Percentiles rank a stretch among this genome's conserved stretches.
Evolutionary conservation across 2,329 filamentous ascomycete species (phyloP).

Genomic region (Colletotrichum sp.): DNA sequence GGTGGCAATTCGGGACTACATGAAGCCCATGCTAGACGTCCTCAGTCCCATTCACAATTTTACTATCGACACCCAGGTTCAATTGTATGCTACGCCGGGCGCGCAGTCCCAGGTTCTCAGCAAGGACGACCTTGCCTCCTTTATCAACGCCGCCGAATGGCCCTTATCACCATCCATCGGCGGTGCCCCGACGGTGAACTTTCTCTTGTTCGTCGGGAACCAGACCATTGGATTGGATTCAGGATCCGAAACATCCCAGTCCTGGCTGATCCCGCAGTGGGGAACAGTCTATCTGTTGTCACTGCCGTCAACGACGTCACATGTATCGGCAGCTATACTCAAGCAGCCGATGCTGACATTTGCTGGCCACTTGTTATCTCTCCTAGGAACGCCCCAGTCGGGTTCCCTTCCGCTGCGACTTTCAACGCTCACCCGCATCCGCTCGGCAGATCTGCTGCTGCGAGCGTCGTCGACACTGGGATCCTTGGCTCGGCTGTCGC

Average conservation of each 20-base stretch:
- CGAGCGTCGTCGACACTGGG: conserved; percentile 93
- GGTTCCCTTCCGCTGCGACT: conserved; percentile 87
- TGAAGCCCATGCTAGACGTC: conserved; percentile 80
- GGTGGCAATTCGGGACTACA: conserved; percentile 77
- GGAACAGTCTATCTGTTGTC: conserved; percentile 71
- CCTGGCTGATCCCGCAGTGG: conserved; percentile 97
- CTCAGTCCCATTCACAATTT: conserved; percentile 90
- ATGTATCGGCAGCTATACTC: conserved; percentile 70
- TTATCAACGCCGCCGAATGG: conserved; percentile 98
- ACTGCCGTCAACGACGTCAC: conserved; percentile 44
- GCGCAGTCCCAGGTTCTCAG: conserved; percentile 69
- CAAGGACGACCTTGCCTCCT: conserved; percentile 88
- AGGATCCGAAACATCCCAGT: conserved; percentile 57
- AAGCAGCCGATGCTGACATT: conserved; percentile 87
- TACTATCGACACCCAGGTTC: conserved; percentile 94
- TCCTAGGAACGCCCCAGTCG: conserved; percentile 82
- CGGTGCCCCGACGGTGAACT: conserved; percentile 92
- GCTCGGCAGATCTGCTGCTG: conserved; percentile 82
- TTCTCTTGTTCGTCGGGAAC: conserved; percentile 87
- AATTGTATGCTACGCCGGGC: conserved; percentile 83
- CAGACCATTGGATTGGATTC: conserved; percentile 66
- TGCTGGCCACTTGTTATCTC: conserved; percentile 84
- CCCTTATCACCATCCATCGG: conserved; percentile 94
- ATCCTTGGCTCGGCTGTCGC: conserved; percentile 85
- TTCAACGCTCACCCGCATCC: conserved; percentile 83